Evolutionary conservation across 495 filamentous ascomycete species (phyloP).

Genomic region (Daldinia concentrica): DNA sequence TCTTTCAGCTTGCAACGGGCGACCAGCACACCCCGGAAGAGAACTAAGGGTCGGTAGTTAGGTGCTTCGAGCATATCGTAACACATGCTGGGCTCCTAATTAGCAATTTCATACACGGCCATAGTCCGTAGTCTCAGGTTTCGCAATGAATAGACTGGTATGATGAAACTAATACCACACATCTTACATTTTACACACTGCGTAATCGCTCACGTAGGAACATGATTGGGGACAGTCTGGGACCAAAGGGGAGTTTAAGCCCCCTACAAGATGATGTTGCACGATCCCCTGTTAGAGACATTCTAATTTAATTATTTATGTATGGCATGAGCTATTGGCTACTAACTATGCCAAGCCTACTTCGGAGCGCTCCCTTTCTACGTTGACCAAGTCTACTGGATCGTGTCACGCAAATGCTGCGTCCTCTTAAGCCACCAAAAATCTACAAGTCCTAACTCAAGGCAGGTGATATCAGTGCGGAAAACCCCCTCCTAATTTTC

Average conservation of each 20-base stretch:
- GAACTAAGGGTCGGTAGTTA: constrained; percentile 7
- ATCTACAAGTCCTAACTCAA: too few relatives aligned
- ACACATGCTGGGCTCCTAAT: constrained; percentile 5
- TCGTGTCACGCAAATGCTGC: too few relatives aligned
- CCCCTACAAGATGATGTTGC: not conserved
- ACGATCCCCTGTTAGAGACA: not conserved
- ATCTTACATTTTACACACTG: too few relatives aligned
- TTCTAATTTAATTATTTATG: not conserved
- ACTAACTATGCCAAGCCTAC: not conserved
- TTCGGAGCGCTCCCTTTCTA: not conserved
- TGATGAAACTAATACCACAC: constrained; percentile 1
- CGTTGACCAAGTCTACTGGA: too few relatives aligned
- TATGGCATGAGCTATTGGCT: not conserved
- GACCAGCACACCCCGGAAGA: constrained; percentile 19
- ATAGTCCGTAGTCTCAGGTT: constrained; percentile 21
- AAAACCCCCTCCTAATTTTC: too few relatives aligned
- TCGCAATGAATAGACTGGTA: constrained; percentile 34
- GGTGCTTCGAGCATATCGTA: constrained; percentile 14
- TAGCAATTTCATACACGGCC: constrained; percentile 12
- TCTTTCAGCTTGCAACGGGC: constrained; percentile 32
- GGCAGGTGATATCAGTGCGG: too few relatives aligned
- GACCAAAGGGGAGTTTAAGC: not conserved
- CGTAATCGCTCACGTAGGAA: not conserved
- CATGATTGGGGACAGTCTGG: not conserved
- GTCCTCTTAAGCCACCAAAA: too few relatives aligned